Evolutionary conservation across 1,139 yeast species (phyloP), one percentile per base, ranked within the genome.

Genomic region (Geotrichum fermentans): DNA sequence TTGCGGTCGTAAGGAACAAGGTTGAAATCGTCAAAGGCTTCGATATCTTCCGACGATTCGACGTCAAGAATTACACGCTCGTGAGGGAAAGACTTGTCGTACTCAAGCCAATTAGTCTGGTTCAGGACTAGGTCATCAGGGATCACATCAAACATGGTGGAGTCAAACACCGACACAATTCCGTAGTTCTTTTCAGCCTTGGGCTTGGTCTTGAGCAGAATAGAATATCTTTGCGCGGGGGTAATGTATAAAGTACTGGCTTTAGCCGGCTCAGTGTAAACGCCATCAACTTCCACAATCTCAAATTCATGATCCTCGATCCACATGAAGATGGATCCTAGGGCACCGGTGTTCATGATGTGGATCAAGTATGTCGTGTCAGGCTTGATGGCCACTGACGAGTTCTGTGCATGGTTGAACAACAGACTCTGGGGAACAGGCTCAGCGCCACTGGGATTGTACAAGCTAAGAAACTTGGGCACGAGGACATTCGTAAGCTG

Each of bases 381-480:
- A 4, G 96, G 94, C 68, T 82, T 62, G 41, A 90, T 92, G 8
- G 69, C 57, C 80, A 89, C 79, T 14, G 89, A 78, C 52, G 73
- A 72, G 66, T 83, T 83, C 64, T 74, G 78, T 7, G 95, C 80
- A 62, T 89, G 87, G 70, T 90, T 89, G 67, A 88, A 75, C 60
- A 88, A 71, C 58, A 84, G 64, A 62, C 80, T 81, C 61, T 83
- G 81, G 2, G 97, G 97, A 58, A 90, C 80, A 41, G 97, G 97
- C 69, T 90, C 97, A 30, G 97, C 96, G 56, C 97, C 97, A 4
- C 96, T 86, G 42, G 97, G 97, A 68, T 90, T 90, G 70, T 76
- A 83, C 56, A 83, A 67, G 57, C 72, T 77, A 71, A 87, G 64
- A 70, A 89, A 89, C 44, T 55, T 53, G 17, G 62, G 59, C 54